Base-by-base conservation (phyloP, 306 rosid genomes). In the Dryas alaskensis region DNA sequence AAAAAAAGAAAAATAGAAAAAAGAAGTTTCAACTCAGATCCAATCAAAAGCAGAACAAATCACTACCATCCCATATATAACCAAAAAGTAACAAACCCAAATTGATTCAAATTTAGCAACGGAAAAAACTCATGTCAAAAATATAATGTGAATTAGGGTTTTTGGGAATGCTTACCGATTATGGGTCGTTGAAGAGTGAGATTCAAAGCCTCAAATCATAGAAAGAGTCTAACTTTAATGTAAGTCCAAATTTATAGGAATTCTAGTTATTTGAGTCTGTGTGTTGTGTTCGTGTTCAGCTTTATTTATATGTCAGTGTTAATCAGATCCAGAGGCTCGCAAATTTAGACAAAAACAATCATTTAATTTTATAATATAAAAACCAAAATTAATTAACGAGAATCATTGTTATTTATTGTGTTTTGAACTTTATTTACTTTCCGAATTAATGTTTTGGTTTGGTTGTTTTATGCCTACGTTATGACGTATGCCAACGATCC, bases 181-280 rank as follows among this genome's bases (percentile, higher is more conserved):
- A 49, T n/a, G 81, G 75, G 73, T 63, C 47, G 80, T 64, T 70
- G 72, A 55, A 75, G 81, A 74, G 74, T 75, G 88, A 79, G 88
- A 89, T 87, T 86, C 75, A 78, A 80, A 80, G 61, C 82, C 76
- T 76, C 60, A 68, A 39, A 50, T 45, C 58, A 43, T 27, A 42
- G 63, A 67, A 73, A 67, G 66, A 73, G 19, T 50, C 69, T 39
- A 31, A 46, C 27, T 79, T 60, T 69, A 73, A 75, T 82, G 79
- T 65, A 81, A 81, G 86, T 86, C 86, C 87, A 77, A 82, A 76
- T 76, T 76, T 68, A 78, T 81, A 78, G 90, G 87, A 59, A 81
- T 84, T 76, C 70, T 73, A 11, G 16, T 62, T 71, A 9, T 63
- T 17, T 25, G 62, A 53, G 65, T 42, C n/a, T 43, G 14, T 14